Evolutionary conservation across 1,139 yeast genomes (phyloP).

Genomic region (Kodamaea ohmeri): DNA sequence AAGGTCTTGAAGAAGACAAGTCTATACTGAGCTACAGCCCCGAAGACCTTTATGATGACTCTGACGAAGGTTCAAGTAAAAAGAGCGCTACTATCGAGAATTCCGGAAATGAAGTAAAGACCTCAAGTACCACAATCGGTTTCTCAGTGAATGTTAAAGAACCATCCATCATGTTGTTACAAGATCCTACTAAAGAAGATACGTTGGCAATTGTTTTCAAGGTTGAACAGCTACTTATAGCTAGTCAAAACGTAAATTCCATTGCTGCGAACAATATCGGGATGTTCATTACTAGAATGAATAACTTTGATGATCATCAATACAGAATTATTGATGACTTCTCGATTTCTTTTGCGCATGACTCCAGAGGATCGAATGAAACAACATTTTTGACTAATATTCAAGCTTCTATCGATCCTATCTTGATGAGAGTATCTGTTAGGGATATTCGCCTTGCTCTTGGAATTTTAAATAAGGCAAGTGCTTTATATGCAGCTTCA

Average conservation of each 20-base stretch:
- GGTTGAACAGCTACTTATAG: constrained; percentile 71
- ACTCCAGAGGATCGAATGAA: constrained; percentile 61
- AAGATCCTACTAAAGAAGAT: constrained; percentile 66
- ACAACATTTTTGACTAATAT: constrained; percentile 60
- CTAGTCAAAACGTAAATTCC: constrained; percentile 65
- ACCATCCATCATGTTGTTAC: constrained; percentile 74
- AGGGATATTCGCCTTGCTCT: constrained; percentile 84
- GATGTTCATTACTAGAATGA: constrained; percentile 80
- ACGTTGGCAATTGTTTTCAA: constrained; percentile 91
- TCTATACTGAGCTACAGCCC: constrained; percentile 20
- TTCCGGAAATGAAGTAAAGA: not conserved
- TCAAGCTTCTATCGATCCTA: constrained; percentile 74
- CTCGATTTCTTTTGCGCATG: constrained; percentile 72
- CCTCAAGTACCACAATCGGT: constrained; percentile 27
- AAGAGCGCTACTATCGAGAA: not conserved
- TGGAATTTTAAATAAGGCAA: constrained; percentile 68
- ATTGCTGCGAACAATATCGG: constrained; percentile 80
- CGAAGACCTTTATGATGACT: constrained; percentile 8
- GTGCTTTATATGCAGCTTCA: constrained; percentile 46
- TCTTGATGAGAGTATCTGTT: constrained; percentile 76
- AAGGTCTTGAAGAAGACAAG: constrained; percentile 32
- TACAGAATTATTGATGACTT: constrained; percentile 86
- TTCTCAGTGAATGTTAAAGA: constrained; percentile 73
- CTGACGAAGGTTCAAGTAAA: not conserved
- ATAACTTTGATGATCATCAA: constrained; percentile 53